Conservation (phyloP, 78 protist genomes). For the Dictyostelium brefeldianum region DNA sequence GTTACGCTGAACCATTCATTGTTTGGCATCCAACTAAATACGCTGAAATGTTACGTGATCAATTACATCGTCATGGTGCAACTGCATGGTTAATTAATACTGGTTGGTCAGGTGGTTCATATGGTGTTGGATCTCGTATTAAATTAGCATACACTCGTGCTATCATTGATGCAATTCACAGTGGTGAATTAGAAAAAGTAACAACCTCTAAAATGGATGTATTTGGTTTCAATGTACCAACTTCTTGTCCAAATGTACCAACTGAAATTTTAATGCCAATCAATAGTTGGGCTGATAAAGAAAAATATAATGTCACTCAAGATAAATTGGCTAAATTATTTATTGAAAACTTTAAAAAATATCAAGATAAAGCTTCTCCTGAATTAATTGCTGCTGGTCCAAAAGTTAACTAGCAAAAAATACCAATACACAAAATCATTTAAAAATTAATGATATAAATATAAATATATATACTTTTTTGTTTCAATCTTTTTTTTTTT, state of each 20-base stretch:
- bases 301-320: constrained; percentile 55
- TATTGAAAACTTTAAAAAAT: constrained; percentile 88
- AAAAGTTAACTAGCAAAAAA: background rate
- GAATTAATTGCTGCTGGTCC: constrained; percentile 86
- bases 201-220: constrained; percentile 53
- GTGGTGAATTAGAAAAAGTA: constrained; percentile 87
- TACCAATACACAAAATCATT: too few relatives aligned
- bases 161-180: constrained; percentile 95
- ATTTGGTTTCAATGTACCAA: constrained; percentile 92
- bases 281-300: constrained; percentile 92
- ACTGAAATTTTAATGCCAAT: constrained; percentile 90
- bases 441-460: too few relatives aligned
- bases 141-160: constrained; percentile 93
- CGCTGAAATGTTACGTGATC: constrained; percentile 94
- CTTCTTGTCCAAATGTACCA: constrained; percentile 84
- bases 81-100: constrained; percentile 96
- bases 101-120: constrained; percentile 95
- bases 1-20: constrained; percentile 98
- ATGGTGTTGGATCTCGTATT: constrained; percentile 93
- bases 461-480: too few relatives aligned
- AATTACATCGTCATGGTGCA: constrained; percentile 87
- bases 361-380: constrained; percentile 77
- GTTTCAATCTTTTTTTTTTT: too few relatives aligned
- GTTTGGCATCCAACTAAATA: constrained; percentile 96
- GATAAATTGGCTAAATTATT: constrained; percentile 89